A percentile compares a stretch with the other conserved stretches of the same genome.
Conservation (phyloP, 306 rosid genomes). For the Prunus campanulata region DNA sequence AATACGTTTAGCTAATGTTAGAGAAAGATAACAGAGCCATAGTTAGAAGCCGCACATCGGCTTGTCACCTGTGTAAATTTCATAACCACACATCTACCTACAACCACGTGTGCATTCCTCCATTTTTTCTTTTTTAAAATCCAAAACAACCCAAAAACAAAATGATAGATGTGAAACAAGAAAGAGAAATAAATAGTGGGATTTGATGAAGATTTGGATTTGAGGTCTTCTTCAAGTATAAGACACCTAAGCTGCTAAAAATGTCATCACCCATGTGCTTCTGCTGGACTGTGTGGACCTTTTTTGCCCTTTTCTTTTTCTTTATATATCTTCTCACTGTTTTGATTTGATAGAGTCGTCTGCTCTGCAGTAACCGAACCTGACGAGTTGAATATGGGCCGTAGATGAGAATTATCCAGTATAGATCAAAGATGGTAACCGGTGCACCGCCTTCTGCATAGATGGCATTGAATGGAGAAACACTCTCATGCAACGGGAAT, state of each 20-base stretch:
- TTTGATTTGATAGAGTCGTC: constrained; percentile 12
- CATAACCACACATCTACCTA: neutral
- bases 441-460: neutral
- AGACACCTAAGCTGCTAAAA: constrained; percentile 10
- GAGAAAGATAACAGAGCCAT: neutral
- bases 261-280: constrained; percentile 57
- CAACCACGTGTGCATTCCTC: neutral
- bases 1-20: too few relatives aligned
- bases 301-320: too few relatives aligned
- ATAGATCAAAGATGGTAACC: too few relatives aligned
- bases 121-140: neutral
- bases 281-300: neutral
- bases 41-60: neutral
- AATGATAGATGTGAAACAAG: neutral
- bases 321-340: neutral
- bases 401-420: neutral
- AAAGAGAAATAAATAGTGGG: neutral
- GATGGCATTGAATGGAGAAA: too few relatives aligned
- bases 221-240: neutral
- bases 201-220: neutral
- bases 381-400: neutral
- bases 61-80: neutral
- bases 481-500: too few relatives aligned
- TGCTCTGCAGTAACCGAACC: neutral
- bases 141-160: too few relatives aligned